A percentile compares a stretch with the other conserved stretches of the same genome.
These are phyloP conservation scores for Leucaena leucocephala DNA, from an alignment of 306 rosid species.

Conservation along the genomic window DNA sequence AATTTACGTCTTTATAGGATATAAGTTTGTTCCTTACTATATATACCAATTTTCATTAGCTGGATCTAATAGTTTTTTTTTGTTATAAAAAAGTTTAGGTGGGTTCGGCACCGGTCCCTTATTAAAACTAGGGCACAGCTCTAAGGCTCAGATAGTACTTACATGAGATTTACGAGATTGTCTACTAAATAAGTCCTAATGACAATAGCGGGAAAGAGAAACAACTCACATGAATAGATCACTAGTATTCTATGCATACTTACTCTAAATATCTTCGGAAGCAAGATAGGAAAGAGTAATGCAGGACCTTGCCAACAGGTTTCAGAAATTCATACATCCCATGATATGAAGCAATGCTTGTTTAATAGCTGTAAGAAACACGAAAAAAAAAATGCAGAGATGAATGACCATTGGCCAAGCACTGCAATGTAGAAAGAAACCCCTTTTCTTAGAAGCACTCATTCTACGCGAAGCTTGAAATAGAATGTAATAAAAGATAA, in stretches of 20 bases:
- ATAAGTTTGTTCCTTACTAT: no score
- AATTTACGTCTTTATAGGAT: no score
- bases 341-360: slow-evolving; percentile 34
- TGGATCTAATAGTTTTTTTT: no score
- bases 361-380: slow-evolving; percentile 7
- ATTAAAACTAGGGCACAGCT: no score
- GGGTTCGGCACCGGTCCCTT: no score
- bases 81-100: no score
- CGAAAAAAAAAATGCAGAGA: not conserved
- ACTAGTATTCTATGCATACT: slow-evolving; percentile 25
- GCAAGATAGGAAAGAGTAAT: slow-evolving; percentile 24
- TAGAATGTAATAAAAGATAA: not conserved
- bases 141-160: no score
- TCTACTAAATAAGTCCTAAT: no score
- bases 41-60: no score
- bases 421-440: slow-evolving; percentile 1
- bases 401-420: not conserved
- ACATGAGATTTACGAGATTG: no score
- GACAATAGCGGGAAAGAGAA: no score
- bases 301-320: slow-evolving; percentile 34
- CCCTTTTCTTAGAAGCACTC: slow-evolving; percentile 3
- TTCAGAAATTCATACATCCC: slow-evolving; percentile 40
- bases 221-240: slow-evolving; percentile 9
- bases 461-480: not conserved
- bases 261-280: slow-evolving; percentile 32